phyloP scores from a whole-genome alignment of 345 rosid species.

The Populus deltoides region DNA sequence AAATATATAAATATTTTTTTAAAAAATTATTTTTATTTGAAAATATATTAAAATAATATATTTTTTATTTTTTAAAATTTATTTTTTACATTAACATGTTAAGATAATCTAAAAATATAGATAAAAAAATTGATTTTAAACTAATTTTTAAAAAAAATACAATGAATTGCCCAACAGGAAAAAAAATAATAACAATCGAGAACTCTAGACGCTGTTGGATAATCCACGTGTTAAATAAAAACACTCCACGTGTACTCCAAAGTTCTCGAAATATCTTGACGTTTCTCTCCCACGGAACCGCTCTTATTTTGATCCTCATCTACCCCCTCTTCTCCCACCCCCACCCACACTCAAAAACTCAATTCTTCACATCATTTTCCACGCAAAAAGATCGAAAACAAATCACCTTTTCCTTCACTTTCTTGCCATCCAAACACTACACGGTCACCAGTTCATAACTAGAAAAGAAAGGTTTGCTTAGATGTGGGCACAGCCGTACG shows the following conservation, averaged over 20 bases:
- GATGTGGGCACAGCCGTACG: slow-evolving; percentile 54
- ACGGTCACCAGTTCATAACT: too few relatives aligned
- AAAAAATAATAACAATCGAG: not conserved
- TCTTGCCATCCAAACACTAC: not conserved
- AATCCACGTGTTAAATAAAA: not conserved
- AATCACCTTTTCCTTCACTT: not conserved
- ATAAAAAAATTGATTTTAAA: too few relatives aligned
- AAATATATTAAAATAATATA: too few relatives aligned
- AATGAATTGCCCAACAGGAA: too few relatives aligned
- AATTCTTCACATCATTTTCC: not conserved
- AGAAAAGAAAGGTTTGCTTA: not conserved
- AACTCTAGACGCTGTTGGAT: not conserved
- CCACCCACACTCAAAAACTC: not conserved
- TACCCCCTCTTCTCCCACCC: not conserved
- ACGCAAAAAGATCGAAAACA: not conserved
- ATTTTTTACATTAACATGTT: too few relatives aligned
- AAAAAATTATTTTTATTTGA: too few relatives aligned
- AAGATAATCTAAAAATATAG: too few relatives aligned
- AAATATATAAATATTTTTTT: too few relatives aligned
- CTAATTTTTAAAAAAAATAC: too few relatives aligned
- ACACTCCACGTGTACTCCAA: not conserved
- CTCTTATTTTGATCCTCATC: not conserved
- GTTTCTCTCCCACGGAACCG: not conserved
- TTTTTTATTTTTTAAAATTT: too few relatives aligned
- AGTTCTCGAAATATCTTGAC: not conserved